These are phyloP conservation scores for Collybia sordida DNA, from an alignment of 768 basidiomycete species.

Conservation along the genomic window DNA sequence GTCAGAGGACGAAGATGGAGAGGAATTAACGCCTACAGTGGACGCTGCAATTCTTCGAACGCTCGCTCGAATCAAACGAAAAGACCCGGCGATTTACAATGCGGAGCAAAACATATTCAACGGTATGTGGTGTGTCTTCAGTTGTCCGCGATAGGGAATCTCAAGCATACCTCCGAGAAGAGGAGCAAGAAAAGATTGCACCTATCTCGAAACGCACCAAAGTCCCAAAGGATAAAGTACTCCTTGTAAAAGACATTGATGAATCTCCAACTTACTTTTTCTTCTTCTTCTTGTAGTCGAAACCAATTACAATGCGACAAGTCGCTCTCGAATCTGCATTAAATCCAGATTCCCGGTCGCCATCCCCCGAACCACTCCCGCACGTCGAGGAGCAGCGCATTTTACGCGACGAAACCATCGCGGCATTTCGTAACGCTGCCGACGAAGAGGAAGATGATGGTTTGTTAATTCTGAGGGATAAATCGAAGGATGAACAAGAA, in stretches of 20 bases:
- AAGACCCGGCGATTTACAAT: constrained; percentile 86
- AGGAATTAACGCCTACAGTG: constrained; percentile 89
- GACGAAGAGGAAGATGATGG: constrained; percentile 37
- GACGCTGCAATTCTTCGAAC: constrained; percentile 95
- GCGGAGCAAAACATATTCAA: constrained; percentile 70
- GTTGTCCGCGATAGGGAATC: constrained; percentile 1
- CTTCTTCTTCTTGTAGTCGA: constrained; percentile 41
- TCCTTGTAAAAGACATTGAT: constrained; percentile 3
- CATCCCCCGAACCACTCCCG: constrained; percentile 50
- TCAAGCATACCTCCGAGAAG: no score
- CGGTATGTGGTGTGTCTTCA: constrained; percentile 42
- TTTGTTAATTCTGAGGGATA: constrained; percentile 71
- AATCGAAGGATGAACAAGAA: constrained; percentile 75
- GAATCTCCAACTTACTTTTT: background rate
- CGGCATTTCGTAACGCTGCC: constrained; percentile 66
- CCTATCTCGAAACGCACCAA: constrained; percentile 24
- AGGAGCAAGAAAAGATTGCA: constrained; percentile 61
- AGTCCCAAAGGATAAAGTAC: constrained; percentile 51
- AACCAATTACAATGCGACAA: constrained; percentile 75
- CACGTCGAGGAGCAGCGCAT: constrained; percentile 76
- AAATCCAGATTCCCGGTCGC: constrained; percentile 49
- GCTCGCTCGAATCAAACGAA: constrained; percentile 77
- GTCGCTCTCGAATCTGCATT: constrained; percentile 66
- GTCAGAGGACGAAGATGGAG: constrained; percentile 92
- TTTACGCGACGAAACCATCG: constrained; percentile 79